Evolutionary conservation across 73 alveolate species (phyloP), one percentile per base, ranked within the genome.

Genomic region (Blepharisma stoltei): DNA sequence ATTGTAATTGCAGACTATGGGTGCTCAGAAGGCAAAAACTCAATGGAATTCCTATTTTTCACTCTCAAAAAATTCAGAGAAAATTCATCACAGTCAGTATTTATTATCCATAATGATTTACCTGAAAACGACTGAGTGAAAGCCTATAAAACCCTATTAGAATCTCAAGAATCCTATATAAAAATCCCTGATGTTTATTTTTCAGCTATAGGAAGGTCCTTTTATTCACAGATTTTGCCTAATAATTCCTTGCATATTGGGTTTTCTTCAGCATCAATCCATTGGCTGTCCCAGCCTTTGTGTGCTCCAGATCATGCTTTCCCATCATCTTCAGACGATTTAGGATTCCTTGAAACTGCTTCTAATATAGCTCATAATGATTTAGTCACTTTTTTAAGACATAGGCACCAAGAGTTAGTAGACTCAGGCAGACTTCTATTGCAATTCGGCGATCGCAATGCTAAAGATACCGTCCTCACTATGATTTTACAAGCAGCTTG

Each of bases 11-110:
- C 45, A 60, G 73, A 60, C 47, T 60, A 60, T 60, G 73, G 73
- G 23, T 60, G 73, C 45, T 60, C 73, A 18, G 73, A 60, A 60
- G 73, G 73, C 23, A 60, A 9, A 9, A 60, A 60, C 23, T 60
- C 73, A 60, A 60, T 60, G 49, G 23, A 8, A 18, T 14, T 25
- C 4, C 5, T 60, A 14, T 14, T 38, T 60, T n/a, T 2, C 18
- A 38, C 23, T 5, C 23, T 60, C 23, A 20, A n/a, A 3, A 2
- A 0, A 47, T 60, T 60, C 23, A n/a, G 73, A 5, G 5, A 60
- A 60, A 18, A 11, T 25, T 25, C 37, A 18, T 20, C 38, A 1
- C 14, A 18, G 4, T 47, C 73, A 18, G 23, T 60, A n/a, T 20
- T 25, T n/a, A 60, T 60, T 60, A 14, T 25, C 4, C 73, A 60